Conservation (phyloP, 208 protist species). For the Paratrypanosoma confusum region DNA sequence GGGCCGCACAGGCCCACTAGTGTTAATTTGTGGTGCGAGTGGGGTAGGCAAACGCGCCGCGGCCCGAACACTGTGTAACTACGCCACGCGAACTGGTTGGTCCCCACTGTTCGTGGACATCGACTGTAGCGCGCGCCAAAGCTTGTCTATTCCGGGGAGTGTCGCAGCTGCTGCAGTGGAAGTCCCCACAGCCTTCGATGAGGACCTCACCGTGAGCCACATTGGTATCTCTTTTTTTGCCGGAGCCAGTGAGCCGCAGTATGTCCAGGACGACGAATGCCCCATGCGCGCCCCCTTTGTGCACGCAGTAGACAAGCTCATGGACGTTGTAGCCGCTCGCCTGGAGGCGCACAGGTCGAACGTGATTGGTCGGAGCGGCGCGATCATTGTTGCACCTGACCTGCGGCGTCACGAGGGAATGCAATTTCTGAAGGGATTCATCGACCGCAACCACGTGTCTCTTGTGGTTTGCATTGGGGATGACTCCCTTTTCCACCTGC, state of each 20-base stretch:
- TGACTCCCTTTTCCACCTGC: conserved; percentile 60
- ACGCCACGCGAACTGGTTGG: conserved; percentile 67
- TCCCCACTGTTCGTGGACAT: conserved; percentile 63
- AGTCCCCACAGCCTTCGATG: conserved; percentile 54
- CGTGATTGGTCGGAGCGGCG: conserved; percentile 55
- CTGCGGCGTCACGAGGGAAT: conserved; percentile 43
- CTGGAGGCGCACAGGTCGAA: conserved; percentile 33
- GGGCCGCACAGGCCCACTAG: conserved; percentile 33
- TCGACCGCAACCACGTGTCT: conserved; percentile 44
- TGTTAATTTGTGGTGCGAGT: conserved; percentile 56
- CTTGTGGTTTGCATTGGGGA: conserved; percentile 64
- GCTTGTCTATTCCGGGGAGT: conserved; percentile 48
- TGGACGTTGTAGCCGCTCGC: conserved; percentile 25
- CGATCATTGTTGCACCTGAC: conserved; percentile 56
- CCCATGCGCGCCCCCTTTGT: conserved; percentile 42
- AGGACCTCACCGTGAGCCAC: conserved; percentile 33
- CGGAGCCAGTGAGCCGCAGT: conserved; percentile 48
- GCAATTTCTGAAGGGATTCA: conserved; percentile 53
- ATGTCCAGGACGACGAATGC: conserved; percentile 20
- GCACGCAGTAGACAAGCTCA: conserved; percentile 39
- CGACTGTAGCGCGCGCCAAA: conserved; percentile 39
- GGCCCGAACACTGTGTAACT: conserved; percentile 55
- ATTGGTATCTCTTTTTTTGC: conserved; percentile 65
- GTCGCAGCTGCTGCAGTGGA: conserved; percentile 57
- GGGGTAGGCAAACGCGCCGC: conserved; percentile 27